Base-by-base conservation (phyloP, 768 basidiomycete genomes). In the Suillus spraguei region DNA sequence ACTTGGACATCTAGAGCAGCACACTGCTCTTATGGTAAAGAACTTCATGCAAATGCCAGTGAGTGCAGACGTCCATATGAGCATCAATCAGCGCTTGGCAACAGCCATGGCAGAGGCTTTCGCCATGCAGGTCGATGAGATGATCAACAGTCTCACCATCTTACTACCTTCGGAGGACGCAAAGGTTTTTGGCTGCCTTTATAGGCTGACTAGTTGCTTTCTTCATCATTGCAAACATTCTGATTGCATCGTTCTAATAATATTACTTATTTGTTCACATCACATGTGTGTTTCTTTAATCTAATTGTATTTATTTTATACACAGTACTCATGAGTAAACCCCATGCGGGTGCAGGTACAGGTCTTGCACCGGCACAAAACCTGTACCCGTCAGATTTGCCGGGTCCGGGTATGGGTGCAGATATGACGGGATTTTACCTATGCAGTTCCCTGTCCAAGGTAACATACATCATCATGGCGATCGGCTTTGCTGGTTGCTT, bases 41-140 rank as follows among this genome's bases (percentile, higher is more conserved):
- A n/a, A n/a, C n/a, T n/a, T n/a, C n/a, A n/a, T n/a, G n/a, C 62
- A 28, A 22, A 80, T 82, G 33, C 70, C 78, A 35, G 82, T 78
- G 0, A 54, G 28, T 28, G 28, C 20, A 36, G 36, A 9, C 24
- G 50, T 64, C 8, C 60, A 92, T 70, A 81, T 87, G 0, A 83
- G 81, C 60, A 80, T 80, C 4, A 81, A 83, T 28, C 28, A 85
- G 46, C 79, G 87, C 13, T 82, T 89, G 0, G 80, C 88, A 1
- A 83, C 80, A 63, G 90, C 86, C 0, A 81, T 89, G 3, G 84
- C 85, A 0, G 90, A 92, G 60, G 88, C 89, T 0, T 91, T 88
- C 5, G 89, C 84, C 2, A 74, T 68, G 5, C 81, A 82, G 67
- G 83, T 90, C 2, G 80, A 79, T 16, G 77, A 79, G 32, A 82